A percentile compares a stretch with the other conserved stretches of the same genome.
Evolutionary conservation across 352 stramenopile species (phyloP).

Genomic region (Pythium scleroteichum): DNA sequence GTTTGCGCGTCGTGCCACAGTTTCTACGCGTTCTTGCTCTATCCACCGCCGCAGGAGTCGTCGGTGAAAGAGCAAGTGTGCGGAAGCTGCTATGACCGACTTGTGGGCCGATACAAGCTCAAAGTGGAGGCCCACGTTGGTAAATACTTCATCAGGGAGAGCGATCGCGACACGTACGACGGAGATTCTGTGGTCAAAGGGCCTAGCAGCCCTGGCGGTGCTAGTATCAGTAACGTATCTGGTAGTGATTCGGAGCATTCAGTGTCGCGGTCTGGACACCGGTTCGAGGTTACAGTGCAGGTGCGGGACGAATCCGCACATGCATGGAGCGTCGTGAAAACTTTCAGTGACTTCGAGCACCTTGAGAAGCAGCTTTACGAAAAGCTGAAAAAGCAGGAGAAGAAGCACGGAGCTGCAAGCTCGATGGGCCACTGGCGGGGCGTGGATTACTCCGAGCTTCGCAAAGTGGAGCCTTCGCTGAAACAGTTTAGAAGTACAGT

Average conservation of each 20-base stretch:
- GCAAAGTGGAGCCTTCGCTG: constrained; percentile 45
- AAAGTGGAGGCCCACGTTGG: constrained; percentile 64
- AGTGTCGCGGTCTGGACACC: constrained; percentile 16
- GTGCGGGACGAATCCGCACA: constrained; percentile 52
- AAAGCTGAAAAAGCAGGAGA: constrained; percentile 73
- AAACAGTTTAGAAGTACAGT: constrained; percentile 31
- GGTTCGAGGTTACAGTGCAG: constrained; percentile 66
- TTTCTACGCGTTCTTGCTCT: constrained; percentile 72
- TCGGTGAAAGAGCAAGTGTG: constrained; percentile 68
- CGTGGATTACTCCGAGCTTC: constrained; percentile 71
- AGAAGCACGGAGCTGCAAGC: constrained; percentile 46
- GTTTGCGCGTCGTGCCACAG: constrained; percentile 56
- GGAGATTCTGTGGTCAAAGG: neutral
- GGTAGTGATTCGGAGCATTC: neutral
- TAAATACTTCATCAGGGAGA: constrained; percentile 68
- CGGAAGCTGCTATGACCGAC: constrained; percentile 62
- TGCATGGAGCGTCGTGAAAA: constrained; percentile 72
- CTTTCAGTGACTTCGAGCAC: constrained; percentile 66
- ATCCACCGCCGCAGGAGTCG: constrained; percentile 61
- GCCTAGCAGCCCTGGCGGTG: neutral
- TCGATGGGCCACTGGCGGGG: constrained; percentile 59
- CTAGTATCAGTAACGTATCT: neutral
- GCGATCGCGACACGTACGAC: constrained; percentile 6
- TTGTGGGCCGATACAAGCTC: constrained; percentile 68
- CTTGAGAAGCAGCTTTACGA: constrained; percentile 68